Conservation (phyloP, 345 rosid genomes). For the Mallotus nudiflorus region DNA sequence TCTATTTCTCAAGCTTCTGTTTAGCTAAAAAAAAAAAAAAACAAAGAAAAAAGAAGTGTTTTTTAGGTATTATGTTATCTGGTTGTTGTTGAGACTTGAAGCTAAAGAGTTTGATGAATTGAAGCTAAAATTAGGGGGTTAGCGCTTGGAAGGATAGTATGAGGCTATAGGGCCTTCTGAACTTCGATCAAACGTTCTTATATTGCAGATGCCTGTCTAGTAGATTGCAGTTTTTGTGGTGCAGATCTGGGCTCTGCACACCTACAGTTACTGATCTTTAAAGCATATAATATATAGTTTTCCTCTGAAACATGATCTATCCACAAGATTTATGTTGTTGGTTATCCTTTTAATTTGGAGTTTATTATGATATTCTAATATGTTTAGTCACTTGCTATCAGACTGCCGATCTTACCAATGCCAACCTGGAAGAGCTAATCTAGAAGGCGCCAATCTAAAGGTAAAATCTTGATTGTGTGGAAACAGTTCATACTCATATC, state of each 20-base stretch:
- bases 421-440: conserved; percentile 89
- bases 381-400: conserved; percentile 27
- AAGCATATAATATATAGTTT: background rate
- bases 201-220: conserved; percentile 79
- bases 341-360: background rate
- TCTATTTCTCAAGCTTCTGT: too few relatives aligned
- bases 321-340: background rate
- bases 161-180: background rate
- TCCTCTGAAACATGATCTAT: background rate
- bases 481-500: background rate
- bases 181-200: conserved; percentile 1
- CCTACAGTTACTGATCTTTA: conserved; percentile 49
- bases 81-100: too few relatives aligned
- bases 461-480: conserved; percentile 30
- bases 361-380: conserved; percentile 6
- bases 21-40: too few relatives aligned
- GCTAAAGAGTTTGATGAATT: too few relatives aligned
- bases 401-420: conserved; percentile 92
- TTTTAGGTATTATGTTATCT: too few relatives aligned
- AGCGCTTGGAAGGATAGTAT: background rate
- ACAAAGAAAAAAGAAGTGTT: too few relatives aligned
- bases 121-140: too few relatives aligned
- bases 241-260: conserved; percentile 91
- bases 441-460: conserved; percentile 96
- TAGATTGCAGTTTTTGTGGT: conserved; percentile 83